phyloP scores from a whole-genome alignment of 805 yeast genomes.

The Candida qinlingensis region DNA sequence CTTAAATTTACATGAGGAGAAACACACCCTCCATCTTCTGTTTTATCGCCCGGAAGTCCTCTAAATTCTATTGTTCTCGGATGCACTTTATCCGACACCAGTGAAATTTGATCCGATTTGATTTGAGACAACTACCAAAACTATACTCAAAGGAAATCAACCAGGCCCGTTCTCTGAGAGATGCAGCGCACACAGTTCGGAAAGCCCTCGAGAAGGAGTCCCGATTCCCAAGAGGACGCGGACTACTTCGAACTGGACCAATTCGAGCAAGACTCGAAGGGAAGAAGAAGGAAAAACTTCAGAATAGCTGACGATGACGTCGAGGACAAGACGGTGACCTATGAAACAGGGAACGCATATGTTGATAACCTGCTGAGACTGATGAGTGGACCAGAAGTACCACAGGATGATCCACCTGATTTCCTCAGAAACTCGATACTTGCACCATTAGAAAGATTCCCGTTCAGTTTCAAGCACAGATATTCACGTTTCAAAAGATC shows the following conservation, averaged over 20 bases:
- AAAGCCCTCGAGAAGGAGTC: background rate
- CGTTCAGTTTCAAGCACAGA: background rate
- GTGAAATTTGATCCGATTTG: too few species aligned
- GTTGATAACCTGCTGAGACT: background rate
- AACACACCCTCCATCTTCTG: too few species aligned
- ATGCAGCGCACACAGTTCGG: background rate
- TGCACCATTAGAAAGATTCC: constrained; percentile 8
- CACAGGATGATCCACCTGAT: constrained; percentile 7
- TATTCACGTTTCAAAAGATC: background rate
- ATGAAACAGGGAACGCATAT: background rate
- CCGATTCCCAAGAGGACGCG: background rate
- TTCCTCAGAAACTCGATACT: background rate
- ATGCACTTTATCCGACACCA: too few species aligned
- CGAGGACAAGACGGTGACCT: background rate
- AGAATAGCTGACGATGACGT: background rate
- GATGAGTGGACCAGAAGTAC: background rate
- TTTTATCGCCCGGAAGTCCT: too few species aligned
- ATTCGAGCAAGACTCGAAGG: background rate
- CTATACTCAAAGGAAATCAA: background rate
- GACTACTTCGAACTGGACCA: background rate
- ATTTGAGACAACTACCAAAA: background rate
- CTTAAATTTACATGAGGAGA: background rate
- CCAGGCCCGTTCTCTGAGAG: too few species aligned
- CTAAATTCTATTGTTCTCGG: too few species aligned
- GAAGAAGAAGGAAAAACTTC: background rate